Evolutionary conservation across 225 moss, liverwort and hornwort genomes (phyloP), one percentile per base, ranked within the genome.

Genomic region (Physcomitrellopsis africana): DNA sequence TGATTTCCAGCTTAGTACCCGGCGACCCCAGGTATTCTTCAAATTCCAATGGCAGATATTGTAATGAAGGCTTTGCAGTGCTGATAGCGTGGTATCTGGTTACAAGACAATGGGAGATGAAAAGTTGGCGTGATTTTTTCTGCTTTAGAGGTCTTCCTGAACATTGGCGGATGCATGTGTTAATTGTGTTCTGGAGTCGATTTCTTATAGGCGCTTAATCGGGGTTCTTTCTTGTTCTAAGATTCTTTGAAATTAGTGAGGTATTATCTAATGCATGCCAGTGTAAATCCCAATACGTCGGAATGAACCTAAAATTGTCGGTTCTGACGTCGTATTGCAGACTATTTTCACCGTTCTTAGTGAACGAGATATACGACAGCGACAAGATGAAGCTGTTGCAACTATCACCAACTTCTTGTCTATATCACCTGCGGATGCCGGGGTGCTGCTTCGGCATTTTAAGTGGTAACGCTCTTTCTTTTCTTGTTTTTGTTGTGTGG

Each of bases 321-420:
- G 37, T 1, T 19, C 66, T 29, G 57, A 22, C 51, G 8, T 68
- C 16, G 51, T 9, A 14, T 69, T 76, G 85, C 92, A 94, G 91
- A 89, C 88, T 10, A 94, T 92, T 70, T 96, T 94, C 85, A 88
- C 92, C 11, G 92, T 94, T 62, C 83, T 94, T 72, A 96, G 96
- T 71, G 96, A 96, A 88, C 86, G 74, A 73, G 96, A 96, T 55
- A 94, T 96, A 59, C 87, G 84, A 42, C 91, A 79, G 83, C 86
- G 89, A 80, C 96, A 96, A 83, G 94, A 88, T 46, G 96, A 94
- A 76, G 78, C 96, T 5, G 87, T 91, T 52, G 76, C 81, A 11
- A 92, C 89, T 22, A 90, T 96, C 74, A 94, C 91, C 9, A 92
- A 81, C 77, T 92, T 96, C 80, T 82, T 96, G 63, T 96, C 96